Evolutionary conservation across 192 early-diverging fungal genomes (phyloP).

Genomic region (Backusella parvicylindrica): DNA sequence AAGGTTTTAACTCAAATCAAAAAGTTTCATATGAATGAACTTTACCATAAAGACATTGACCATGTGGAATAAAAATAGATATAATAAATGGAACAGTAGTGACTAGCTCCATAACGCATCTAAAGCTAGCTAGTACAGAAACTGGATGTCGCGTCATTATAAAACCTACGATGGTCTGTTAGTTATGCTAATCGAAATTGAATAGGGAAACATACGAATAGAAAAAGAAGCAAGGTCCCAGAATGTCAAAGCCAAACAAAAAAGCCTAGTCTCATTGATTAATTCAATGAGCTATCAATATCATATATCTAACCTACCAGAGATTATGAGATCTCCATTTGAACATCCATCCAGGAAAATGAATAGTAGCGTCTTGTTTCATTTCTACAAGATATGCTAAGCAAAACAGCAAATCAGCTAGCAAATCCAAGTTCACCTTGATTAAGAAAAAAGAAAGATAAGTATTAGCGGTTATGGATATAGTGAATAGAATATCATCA

Average conservation of each 20-base stretch:
- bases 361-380: slow-evolving; percentile 26
- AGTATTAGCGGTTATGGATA: slow-evolving; percentile 36
- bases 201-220: slow-evolving; percentile 15
- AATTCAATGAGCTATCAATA: neutral
- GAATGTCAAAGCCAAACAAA: slow-evolving; percentile 15
- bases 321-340: slow-evolving; percentile 35
- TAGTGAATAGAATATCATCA: slow-evolving; percentile 27
- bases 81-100: slow-evolving; percentile 54
- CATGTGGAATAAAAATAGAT: slow-evolving; percentile 35
- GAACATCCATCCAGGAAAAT: slow-evolving; percentile 47
- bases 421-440: slow-evolving; percentile 49
- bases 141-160: slow-evolving; percentile 9
- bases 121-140: slow-evolving; percentile 38
- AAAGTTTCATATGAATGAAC: slow-evolving; percentile 24
- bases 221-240: slow-evolving; percentile 26
- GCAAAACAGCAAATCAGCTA: slow-evolving; percentile 52
- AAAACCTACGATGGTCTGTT: slow-evolving; percentile 11
- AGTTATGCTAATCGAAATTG: neutral
- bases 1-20: slow-evolving; percentile 34
- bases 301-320: slow-evolving; percentile 27
- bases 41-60: slow-evolving; percentile 41
- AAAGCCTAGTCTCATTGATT: slow-evolving; percentile 8
- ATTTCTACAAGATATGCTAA: slow-evolving; percentile 54
- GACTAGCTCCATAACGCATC: slow-evolving; percentile 40
- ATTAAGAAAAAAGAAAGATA: neutral